A percentile compares a stretch with the other conserved stretches of the same genome.
These are phyloP conservation scores for Beauveria varroae DNA, from an alignment of 2,329 filamentous ascomycete species.

Conservation along the genomic window DNA sequence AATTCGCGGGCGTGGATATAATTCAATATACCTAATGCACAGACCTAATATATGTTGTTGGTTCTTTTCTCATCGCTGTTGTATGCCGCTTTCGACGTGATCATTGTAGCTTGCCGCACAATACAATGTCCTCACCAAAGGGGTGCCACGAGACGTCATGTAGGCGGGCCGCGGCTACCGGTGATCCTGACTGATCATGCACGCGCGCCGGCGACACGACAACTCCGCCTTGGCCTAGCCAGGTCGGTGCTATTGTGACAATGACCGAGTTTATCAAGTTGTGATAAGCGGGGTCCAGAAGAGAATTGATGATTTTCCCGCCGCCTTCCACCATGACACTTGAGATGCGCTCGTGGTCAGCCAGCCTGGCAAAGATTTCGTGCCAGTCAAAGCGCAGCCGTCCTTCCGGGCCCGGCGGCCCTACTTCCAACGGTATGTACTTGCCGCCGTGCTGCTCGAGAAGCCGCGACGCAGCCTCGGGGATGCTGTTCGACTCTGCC, in stretches of 20 bases:
- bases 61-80: not conserved
- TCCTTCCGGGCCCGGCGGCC: slow-evolving; percentile 18
- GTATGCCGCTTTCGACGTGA: not conserved
- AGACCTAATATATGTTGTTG: not conserved
- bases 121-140: slow-evolving; percentile 73
- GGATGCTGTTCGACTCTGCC: slow-evolving; percentile 35
- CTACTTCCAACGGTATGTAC: slow-evolving; percentile 35
- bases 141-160: slow-evolving; percentile 64
- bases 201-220: slow-evolving; percentile 63
- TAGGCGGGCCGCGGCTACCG: slow-evolving; percentile 57
- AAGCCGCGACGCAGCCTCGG: slow-evolving; percentile 33
- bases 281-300: slow-evolving; percentile 57
- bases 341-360: slow-evolving; percentile 46
- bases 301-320: slow-evolving; percentile 69
- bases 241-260: slow-evolving; percentile 82
- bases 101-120: slow-evolving; percentile 57
- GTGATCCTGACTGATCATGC: slow-evolving; percentile 39
- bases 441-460: slow-evolving; percentile 45
- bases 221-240: slow-evolving; percentile 79
- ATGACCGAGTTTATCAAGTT: slow-evolving; percentile 69
- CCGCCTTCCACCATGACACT: slow-evolving; percentile 95
- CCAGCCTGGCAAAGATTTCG: slow-evolving; percentile 54
- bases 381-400: slow-evolving; percentile 53
- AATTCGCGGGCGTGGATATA: not conserved
- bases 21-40: not conserved